A percentile compares a stretch with the other conserved stretches of the same genome.
These are phyloP conservation scores for Nannochloris sp. DNA, from an alignment of 139 green algal genomes.

Conservation along the genomic window DNA sequence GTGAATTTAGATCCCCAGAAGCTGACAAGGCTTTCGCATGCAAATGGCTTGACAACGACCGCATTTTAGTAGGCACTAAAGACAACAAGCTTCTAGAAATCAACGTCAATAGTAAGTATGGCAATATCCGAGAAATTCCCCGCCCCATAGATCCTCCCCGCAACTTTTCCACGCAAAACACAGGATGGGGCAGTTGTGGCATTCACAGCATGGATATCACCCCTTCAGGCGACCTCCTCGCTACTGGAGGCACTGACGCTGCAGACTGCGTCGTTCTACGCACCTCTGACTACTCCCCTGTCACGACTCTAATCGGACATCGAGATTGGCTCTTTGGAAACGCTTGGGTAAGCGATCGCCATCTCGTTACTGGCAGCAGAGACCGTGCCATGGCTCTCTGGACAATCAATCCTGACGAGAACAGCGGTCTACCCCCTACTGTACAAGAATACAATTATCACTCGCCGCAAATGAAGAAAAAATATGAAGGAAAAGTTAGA, in stretches of 20 bases:
- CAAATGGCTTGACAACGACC: constrained; percentile 35
- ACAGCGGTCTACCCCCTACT: neutral
- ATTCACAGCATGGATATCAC: constrained; percentile 47
- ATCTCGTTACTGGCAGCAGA: constrained; percentile 42
- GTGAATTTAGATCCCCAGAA: no score
- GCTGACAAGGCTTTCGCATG: no score
- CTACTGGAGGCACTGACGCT: constrained; percentile 38
- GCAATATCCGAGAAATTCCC: neutral
- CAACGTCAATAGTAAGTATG: constrained; percentile 1
- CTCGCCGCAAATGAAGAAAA: neutral
- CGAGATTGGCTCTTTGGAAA: constrained; percentile 67
- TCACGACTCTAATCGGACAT: constrained; percentile 36
- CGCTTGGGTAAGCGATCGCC: constrained; percentile 48
- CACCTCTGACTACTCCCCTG: neutral
- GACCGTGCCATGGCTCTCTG: constrained; percentile 26
- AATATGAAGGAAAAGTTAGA: constrained; percentile 29
- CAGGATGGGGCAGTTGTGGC: constrained; percentile 25
- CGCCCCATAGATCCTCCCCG: constrained; percentile 7
- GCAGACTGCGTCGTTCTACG: constrained; percentile 26
- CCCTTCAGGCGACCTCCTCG: constrained; percentile 30
- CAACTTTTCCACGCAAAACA: neutral
- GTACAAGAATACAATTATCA: neutral
- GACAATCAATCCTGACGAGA: neutral
- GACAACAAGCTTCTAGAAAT: constrained; percentile 49
- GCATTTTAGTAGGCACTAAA: constrained; percentile 60